phyloP scores from a whole-genome alignment of 1,139 yeast genomes.

The Taphrina confusa region DNA sequence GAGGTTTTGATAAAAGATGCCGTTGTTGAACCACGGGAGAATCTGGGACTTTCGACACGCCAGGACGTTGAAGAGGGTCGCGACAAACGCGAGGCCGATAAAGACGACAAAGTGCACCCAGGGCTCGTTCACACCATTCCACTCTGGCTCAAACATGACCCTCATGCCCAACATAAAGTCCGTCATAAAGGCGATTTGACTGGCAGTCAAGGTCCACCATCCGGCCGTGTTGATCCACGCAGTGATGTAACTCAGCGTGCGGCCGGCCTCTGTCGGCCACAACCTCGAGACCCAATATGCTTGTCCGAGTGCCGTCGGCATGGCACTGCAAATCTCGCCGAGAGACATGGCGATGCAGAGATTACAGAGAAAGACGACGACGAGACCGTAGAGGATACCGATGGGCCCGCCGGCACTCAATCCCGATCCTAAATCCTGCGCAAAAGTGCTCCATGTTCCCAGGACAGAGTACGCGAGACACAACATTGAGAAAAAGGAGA shows the following conservation, averaged over 20 bases:
- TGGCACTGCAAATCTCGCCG: slow-evolving; percentile 65
- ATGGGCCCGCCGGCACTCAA: slow-evolving; percentile 44
- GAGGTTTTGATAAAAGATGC: slow-evolving; percentile 23
- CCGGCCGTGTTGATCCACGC: slow-evolving; percentile 38
- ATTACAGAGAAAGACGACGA: slow-evolving; percentile 59
- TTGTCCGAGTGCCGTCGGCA: slow-evolving; percentile 58
- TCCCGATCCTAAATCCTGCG: slow-evolving; percentile 27
- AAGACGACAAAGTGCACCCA: slow-evolving; percentile 23
- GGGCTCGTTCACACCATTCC: slow-evolving; percentile 17
- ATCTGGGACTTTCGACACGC: slow-evolving; percentile 14
- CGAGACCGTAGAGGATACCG: slow-evolving; percentile 71
- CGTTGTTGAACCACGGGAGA: slow-evolving; percentile 26
- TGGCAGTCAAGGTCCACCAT: slow-evolving; percentile 30
- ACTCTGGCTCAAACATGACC: slow-evolving; percentile 19
- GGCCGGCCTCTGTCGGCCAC: slow-evolving; percentile 22
- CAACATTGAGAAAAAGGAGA: slow-evolving; percentile 25
- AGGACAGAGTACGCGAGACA: slow-evolving; percentile 25
- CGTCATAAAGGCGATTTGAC: slow-evolving; percentile 41
- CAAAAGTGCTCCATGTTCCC: slow-evolving; percentile 30
- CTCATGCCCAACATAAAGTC: slow-evolving; percentile 18
- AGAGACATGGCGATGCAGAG: slow-evolving; percentile 57
- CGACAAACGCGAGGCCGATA: slow-evolving; percentile 9
- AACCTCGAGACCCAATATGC: slow-evolving; percentile 42
- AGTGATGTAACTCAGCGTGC: slow-evolving; percentile 40
- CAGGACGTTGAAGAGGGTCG: slow-evolving; percentile 19